A percentile compares a stretch with the other conserved stretches of the same genome.
Evolutionary conservation across 2,329 filamentous ascomycete genomes (phyloP).

Genomic region (Ophiostoma ulmi): DNA sequence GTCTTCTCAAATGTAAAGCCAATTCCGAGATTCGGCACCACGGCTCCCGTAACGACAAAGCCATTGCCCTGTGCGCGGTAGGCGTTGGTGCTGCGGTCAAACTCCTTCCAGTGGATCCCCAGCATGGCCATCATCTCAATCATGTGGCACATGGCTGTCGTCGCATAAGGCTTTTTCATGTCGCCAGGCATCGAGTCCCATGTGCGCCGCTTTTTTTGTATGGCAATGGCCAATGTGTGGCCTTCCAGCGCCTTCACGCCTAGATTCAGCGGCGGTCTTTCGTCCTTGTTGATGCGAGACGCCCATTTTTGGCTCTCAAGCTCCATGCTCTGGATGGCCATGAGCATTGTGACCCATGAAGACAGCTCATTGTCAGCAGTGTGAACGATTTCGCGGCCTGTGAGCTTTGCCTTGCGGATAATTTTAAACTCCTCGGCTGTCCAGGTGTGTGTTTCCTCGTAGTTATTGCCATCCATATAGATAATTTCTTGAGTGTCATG

Average conservation of each 20-base stretch:
- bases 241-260: not conserved
- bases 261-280: not conserved
- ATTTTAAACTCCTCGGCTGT: slow-evolving; percentile 26
- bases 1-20: slow-evolving; percentile 51
- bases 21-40: slow-evolving; percentile 47
- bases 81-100: slow-evolving; percentile 48
- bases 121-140: slow-evolving; percentile 50
- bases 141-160: slow-evolving; percentile 50
- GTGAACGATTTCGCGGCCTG: slow-evolving; percentile 36
- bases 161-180: slow-evolving; percentile 47
- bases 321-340: slow-evolving; percentile 48
- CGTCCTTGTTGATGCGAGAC: slow-evolving; percentile 37
- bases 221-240: slow-evolving; percentile 34
- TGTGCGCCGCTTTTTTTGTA: slow-evolving; percentile 43
- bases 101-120: slow-evolving; percentile 55
- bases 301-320: slow-evolving; percentile 45
- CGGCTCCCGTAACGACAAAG: slow-evolving; percentile 45
- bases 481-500: slow-evolving; percentile 30
- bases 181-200: slow-evolving; percentile 49
- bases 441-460: slow-evolving; percentile 24
- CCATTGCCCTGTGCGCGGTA: slow-evolving; percentile 46
- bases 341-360: slow-evolving; percentile 49
- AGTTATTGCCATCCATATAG: slow-evolving; percentile 42
- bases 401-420: slow-evolving; percentile 5
- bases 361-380: slow-evolving; percentile 53